Evolutionary conservation across 148 eudicot species (phyloP).

Genomic region (Hydrangea macrophylla): DNA sequence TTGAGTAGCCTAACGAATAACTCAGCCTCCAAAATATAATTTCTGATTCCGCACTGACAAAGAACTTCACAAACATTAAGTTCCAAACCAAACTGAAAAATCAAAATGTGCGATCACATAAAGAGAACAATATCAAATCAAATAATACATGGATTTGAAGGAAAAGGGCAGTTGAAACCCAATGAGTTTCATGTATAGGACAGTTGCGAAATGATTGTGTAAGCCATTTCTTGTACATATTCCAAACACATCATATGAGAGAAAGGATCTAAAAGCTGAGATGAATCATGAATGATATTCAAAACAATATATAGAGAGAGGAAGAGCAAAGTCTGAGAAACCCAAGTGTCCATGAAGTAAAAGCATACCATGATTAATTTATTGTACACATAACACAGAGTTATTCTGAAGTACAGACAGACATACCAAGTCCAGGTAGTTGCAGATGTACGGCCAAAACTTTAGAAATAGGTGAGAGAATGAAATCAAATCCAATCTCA

Average conservation of each 20-base stretch:
- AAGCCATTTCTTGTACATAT: not conserved
- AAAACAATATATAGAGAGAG: not conserved
- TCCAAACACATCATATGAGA: not conserved
- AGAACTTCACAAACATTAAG: too few relatives aligned
- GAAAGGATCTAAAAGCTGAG: not conserved
- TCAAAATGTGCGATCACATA: not conserved
- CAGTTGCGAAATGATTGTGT: not conserved
- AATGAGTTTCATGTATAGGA: not conserved
- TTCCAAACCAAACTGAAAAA: not conserved
- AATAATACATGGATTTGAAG: not conserved
- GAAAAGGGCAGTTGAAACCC: not conserved
- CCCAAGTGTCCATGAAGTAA: conserved; percentile 2
- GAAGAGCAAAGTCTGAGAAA: not conserved
- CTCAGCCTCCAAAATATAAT: too few relatives aligned
- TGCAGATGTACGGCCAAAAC: not conserved
- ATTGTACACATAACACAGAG: not conserved
- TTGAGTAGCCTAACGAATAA: too few relatives aligned
- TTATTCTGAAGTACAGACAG: conserved; percentile 4
- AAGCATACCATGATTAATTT: not conserved
- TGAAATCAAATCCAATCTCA: not conserved
- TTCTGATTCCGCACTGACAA: too few relatives aligned
- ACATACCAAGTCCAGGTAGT: not conserved
- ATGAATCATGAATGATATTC: not conserved
- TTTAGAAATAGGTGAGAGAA: too few relatives aligned
- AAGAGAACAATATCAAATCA: not conserved